phyloP scores from a whole-genome alignment of 1,284 basidiomycete species.

The Marasmius sp. region DNA sequence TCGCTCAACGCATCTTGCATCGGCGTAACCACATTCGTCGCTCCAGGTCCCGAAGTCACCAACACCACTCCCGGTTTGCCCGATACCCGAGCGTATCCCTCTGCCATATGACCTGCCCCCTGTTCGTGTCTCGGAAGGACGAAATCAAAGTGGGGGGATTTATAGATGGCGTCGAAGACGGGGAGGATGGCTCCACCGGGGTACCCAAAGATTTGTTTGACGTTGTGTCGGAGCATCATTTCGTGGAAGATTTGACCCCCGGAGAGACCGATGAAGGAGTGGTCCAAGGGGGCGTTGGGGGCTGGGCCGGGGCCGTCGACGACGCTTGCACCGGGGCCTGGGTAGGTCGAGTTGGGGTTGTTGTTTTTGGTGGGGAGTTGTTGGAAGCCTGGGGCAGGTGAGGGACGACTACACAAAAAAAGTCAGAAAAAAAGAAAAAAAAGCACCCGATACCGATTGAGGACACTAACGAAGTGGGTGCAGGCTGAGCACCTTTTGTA shows the following conservation, averaged over 20 bases:
- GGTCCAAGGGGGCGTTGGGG: conserved; percentile 58
- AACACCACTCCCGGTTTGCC: conserved; percentile 98
- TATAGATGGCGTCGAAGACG: conserved; percentile 98
- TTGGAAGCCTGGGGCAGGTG: conserved; percentile 66
- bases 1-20: conserved; percentile 98
- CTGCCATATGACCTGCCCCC: conserved; percentile 98
- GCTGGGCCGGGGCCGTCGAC: conserved; percentile 46
- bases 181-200: conserved; percentile 97
- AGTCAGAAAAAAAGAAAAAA: no score
- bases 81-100: conserved; percentile 96
- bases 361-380: conserved; percentile 59
- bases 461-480: conserved; percentile 53
- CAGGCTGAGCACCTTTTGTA: conserved; percentile 52
- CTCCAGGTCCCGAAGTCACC: conserved; percentile 96
- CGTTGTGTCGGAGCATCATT: conserved; percentile 97
- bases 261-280: conserved; percentile 89
- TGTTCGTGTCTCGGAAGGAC: conserved; percentile 96
- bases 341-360: conserved; percentile 36
- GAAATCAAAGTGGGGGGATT: conserved; percentile 95
- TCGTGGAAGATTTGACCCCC: conserved; percentile 99
- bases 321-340: conserved; percentile 1
- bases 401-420: conserved; percentile 52
- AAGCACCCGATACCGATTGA: no score
- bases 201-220: conserved; percentile 98
- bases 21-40: conserved; percentile 96